phyloP scores from a whole-genome alignment of 2,329 filamentous ascomycete species.

The Nothophoma quercina region DNA sequence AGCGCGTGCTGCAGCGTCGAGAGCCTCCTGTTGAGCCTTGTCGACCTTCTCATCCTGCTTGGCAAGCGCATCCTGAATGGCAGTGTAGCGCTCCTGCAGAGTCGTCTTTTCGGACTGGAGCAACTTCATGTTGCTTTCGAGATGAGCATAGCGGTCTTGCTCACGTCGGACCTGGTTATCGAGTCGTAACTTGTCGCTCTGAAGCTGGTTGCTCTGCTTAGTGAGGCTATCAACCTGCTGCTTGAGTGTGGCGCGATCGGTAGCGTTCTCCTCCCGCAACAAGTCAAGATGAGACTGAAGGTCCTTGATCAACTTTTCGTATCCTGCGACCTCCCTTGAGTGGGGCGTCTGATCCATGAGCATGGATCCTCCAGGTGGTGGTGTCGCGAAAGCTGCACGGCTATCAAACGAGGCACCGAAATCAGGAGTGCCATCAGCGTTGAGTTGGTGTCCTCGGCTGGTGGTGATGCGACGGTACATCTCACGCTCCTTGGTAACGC shows the following conservation, averaged over 20 bases:
- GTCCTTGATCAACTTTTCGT: constrained; percentile 82
- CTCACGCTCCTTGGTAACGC: constrained; percentile 93
- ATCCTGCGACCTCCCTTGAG: constrained; percentile 68
- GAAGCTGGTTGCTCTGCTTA: constrained; percentile 80
- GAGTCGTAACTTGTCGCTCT: constrained; percentile 80
- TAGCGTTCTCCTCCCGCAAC: constrained; percentile 83
- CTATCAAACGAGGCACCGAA: constrained; percentile 34
- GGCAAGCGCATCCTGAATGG: constrained; percentile 80
- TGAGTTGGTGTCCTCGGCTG: constrained; percentile 69
- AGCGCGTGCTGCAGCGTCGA: constrained; percentile 80
- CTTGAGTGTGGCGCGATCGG: constrained; percentile 81
- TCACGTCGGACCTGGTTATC: constrained; percentile 83
- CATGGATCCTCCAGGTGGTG: constrained; percentile 49
- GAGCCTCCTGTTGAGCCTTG: constrained; percentile 89
- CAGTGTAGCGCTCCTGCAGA: constrained; percentile 81
- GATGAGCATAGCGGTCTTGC: constrained; percentile 84
- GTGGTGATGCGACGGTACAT: constrained; percentile 97
- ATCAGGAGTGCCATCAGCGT: constrained; percentile 49
- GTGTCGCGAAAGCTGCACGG: constrained; percentile 48
- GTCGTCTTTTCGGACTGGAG: constrained; percentile 85
- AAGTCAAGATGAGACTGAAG: constrained; percentile 89
- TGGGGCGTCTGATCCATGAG: constrained; percentile 57
- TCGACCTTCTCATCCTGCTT: constrained; percentile 91
- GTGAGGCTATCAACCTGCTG: constrained; percentile 84
- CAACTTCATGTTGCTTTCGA: constrained; percentile 85